Conservation (phyloP, 768 basidiomycete species). For the Calocybe gangraenosa region DNA sequence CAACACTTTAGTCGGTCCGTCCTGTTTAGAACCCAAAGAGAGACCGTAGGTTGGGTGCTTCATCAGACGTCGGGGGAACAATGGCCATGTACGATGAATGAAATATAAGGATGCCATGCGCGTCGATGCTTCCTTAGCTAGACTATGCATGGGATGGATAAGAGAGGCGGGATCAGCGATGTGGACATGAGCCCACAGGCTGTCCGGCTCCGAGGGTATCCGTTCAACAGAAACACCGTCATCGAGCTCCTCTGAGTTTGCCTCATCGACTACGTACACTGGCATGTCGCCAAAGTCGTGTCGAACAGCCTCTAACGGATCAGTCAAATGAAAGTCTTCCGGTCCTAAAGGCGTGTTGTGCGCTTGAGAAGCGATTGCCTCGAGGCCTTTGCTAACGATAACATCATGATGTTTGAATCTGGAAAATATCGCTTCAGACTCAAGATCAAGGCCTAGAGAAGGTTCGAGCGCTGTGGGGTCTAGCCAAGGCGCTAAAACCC, state of each 20-base stretch:
- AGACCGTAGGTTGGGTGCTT: constrained; percentile 37
- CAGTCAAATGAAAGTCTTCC: constrained; percentile 59
- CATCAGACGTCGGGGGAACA: constrained; percentile 65
- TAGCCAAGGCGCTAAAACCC: constrained; percentile 80
- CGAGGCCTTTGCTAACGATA: constrained; percentile 24
- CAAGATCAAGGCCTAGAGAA: constrained; percentile 30
- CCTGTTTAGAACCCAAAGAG: constrained; percentile 31
- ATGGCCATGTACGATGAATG: constrained; percentile 55
- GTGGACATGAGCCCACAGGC: constrained; percentile 83
- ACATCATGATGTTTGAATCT: constrained; percentile 22
- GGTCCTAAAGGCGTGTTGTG: constrained; percentile 41
- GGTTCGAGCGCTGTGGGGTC: constrained; percentile 45
- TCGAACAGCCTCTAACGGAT: constrained; percentile 66
- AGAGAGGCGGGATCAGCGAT: constrained; percentile 88
- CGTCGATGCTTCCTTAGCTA: constrained; percentile 55
- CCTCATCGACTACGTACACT: constrained; percentile 87
- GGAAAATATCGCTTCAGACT: constrained; percentile 25
- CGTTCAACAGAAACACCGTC: constrained; percentile 86
- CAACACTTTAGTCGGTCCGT: constrained; percentile 53
- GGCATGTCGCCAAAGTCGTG: constrained; percentile 82
- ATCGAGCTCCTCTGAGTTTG: constrained; percentile 79
- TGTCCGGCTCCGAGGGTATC: constrained; percentile 53
- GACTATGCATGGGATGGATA: constrained; percentile 64
- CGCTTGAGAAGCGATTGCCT: constrained; percentile 13
- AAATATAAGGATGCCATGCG: constrained; percentile 60